Evolutionary conservation across 2,329 filamentous ascomycete genomes (phyloP), one percentile per base, ranked within the genome.

Genomic region (Aschersonia sp.): DNA sequence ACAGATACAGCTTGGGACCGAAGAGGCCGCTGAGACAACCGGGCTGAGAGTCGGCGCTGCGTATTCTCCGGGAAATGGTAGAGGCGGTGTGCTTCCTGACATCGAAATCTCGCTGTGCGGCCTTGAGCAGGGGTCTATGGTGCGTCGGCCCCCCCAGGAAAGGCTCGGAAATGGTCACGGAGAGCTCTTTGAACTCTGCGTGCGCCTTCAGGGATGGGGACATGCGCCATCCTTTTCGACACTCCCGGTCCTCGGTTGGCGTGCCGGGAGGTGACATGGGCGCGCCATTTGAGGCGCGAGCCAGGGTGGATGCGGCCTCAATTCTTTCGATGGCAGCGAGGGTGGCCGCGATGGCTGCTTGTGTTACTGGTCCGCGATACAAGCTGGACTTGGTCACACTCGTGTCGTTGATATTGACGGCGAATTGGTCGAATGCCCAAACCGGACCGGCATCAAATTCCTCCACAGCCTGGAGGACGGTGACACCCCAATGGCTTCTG

Each of bases 361-460:
- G 58, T 1, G 64, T 66, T 46, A 68, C 58, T 1, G 59, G 53
- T 0, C 65, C 64, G 30, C 65, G 59, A 48, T 68, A 69, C 4
- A 69, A 53, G 30, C 59, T 62, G 1, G 66, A 66, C 47, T 69
- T 69, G 32, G 64, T 69, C 32, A 67, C 50, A 14, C 56, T 54
- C 5, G 57, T 52, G 32, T 65, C 61, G 50, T 68, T 64, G 46
- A 69, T 67, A 53, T 67, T 53, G 48, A 68, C 54, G 5, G 58
- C 52, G 50, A 68, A 68, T 49, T 68, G 66, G 39, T 69, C 64
- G 48, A 62, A 69, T 1, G 65, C 65, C 66, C 66, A 69, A 6
- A 69, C 63, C 0, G 65, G 66, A 6, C 66, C 66, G n/a, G 63
- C 64, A 46, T 69, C 66, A 47, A 68, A 63, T 43, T 66, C 56